Base-by-base conservation (phyloP, 768 basidiomycete species). In the Plicaturopsis crispa region DNA sequence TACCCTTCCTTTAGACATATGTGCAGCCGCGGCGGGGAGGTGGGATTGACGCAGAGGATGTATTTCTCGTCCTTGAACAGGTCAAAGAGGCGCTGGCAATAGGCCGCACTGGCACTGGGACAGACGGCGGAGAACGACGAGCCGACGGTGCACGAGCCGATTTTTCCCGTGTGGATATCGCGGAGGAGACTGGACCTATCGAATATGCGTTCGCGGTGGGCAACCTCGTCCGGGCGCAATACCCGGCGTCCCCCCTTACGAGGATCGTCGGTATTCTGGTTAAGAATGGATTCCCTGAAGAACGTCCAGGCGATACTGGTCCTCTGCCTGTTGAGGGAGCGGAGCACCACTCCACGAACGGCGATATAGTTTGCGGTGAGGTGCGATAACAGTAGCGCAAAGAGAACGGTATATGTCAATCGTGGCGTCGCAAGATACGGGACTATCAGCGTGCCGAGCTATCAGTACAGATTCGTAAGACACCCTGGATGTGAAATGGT, bases 391-490 rank as follows among this genome's bases (percentile, higher is more conserved):
- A 81, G 61, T 14, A 84, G 65, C 16, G 66, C 8, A 39, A 74
- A 62, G 3, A 84, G 63, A 1, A 67, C 60, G 2, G 61, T 54
- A 44, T 78, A 80, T 2, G 75, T 83, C 20, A 65, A 48, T 22
- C 51, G 52, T 2, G 63, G 55, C 0, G 69, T 71, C 14, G 68
- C 67, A 28, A 83, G 50, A 43, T 72, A 68, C 6, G 75, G 72
- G 20, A 84, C 68, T 6, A 82, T 56, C n/a, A 75, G 46, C 3
- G 72, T 72, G 5, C 80, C 80, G 11, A 74, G 63, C 82, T 84
- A 40, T 23, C 5, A 33, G 4, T 39, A 14, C 7, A 10, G 35
- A 20, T 20, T 10, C 33, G 16, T 31, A 40, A 12, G 24, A 20
- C 26, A 28, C 17, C 18, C 8, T n/a, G n/a, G 7, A 21, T 12